A percentile compares a stretch with the other conserved stretches of the same genome.
These are phyloP conservation scores for Hymenoscyphus occultus DNA, from an alignment of 2,329 filamentous ascomycete genomes.

Conservation along the genomic window DNA sequence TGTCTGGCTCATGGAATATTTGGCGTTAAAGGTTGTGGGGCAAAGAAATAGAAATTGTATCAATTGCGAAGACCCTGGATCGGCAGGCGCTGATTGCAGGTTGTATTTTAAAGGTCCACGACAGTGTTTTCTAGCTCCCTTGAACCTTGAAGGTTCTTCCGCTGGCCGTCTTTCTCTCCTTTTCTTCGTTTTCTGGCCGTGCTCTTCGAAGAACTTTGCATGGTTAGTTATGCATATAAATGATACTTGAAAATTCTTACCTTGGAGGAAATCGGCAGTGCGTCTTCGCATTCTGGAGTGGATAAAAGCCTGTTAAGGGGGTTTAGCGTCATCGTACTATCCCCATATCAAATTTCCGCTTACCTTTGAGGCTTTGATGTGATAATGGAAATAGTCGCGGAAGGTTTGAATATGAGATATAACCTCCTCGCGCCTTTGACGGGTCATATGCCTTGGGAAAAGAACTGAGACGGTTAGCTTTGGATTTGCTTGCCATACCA, in stretches of 20 bases:
- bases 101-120: neutral
- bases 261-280: slow-evolving; percentile 97
- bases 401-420: slow-evolving; percentile 99
- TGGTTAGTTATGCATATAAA: slow-evolving; percentile 37
- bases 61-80: neutral
- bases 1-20: neutral
- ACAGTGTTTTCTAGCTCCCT: slow-evolving; percentile 26
- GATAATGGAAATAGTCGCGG: slow-evolving; percentile 99
- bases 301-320: slow-evolving; percentile 71
- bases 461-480: slow-evolving; percentile 58
- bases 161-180: slow-evolving; percentile 96
- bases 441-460: slow-evolving; percentile 90
- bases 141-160: slow-evolving; percentile 76
- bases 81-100: neutral
- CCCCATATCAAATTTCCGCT: neutral
- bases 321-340: neutral
- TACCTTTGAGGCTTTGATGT: slow-evolving; percentile 97
- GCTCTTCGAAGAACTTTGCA: slow-evolving; percentile 84
- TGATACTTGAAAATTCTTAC: slow-evolving; percentile 47
- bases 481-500: slow-evolving; percentile 18
- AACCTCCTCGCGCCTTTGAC: slow-evolving; percentile 86
- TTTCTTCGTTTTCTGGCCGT: slow-evolving; percentile 91
- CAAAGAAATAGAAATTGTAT: neutral
- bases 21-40: neutral
- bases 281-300: slow-evolving; percentile 97